Conservation (phyloP, 2,329 filamentous ascomycete genomes). For the Penicillium sp. region DNA sequence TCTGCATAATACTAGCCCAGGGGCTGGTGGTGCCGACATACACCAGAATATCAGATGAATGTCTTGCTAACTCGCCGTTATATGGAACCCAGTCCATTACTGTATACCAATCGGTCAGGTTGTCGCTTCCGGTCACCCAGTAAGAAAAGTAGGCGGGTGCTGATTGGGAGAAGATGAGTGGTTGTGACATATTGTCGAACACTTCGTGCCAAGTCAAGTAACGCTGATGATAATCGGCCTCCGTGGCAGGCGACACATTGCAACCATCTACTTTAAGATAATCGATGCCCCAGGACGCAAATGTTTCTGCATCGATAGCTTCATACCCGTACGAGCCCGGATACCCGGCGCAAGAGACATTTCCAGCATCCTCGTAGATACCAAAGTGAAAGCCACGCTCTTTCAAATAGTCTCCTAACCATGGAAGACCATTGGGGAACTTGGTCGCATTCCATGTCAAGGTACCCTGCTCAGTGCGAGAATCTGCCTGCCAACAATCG, state of each 20-base stretch:
- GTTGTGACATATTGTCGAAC: constrained; percentile 30
- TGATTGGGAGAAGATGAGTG: constrained; percentile 45
- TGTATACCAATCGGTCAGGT: constrained; percentile 43
- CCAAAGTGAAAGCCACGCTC: constrained; percentile 41
- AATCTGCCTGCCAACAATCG: constrained; percentile 42
- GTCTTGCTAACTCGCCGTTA: constrained; percentile 43
- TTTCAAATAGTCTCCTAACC: constrained; percentile 39
- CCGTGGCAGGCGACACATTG: constrained; percentile 27
- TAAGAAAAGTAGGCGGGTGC: constrained; percentile 44
- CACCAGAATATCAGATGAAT: constrained; percentile 42
- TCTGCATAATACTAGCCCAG: constrained; percentile 49
- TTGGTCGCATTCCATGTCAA: constrained; percentile 40
- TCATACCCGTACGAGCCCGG: constrained; percentile 42
- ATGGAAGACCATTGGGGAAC: constrained; percentile 44
- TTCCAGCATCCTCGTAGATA: constrained; percentile 46
- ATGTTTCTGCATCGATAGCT: constrained; percentile 39
- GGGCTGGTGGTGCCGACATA: constrained; percentile 32
- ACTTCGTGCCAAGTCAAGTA: constrained; percentile 44
- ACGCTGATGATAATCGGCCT: constrained; percentile 25
- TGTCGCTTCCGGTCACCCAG: constrained; percentile 21
- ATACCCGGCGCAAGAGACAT: constrained; percentile 42
- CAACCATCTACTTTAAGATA: constrained; percentile 51
- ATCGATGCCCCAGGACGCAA: constrained; percentile 38
- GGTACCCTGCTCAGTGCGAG: constrained; percentile 34
- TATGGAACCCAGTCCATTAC: constrained; percentile 43